phyloP scores from a whole-genome alignment of 768 basidiomycete genomes.

The Lepiota venenata region DNA sequence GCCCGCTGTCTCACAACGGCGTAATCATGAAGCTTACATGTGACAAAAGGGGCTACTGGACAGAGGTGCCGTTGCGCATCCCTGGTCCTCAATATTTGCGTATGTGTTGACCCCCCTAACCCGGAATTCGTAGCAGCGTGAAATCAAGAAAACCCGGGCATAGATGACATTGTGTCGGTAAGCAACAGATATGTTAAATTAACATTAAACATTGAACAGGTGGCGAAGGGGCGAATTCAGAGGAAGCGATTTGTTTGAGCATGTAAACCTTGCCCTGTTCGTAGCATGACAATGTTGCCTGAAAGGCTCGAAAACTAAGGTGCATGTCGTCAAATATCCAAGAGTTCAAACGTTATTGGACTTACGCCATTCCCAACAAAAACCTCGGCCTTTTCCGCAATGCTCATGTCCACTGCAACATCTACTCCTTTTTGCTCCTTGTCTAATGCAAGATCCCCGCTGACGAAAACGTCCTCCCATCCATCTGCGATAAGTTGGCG shows the following conservation, averaged over 20 bases:
- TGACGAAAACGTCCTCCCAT: conserved; percentile 43
- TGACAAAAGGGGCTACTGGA: too few species aligned
- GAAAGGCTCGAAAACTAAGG: conserved; percentile 45
- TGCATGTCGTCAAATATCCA: not conserved
- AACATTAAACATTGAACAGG: too few species aligned
- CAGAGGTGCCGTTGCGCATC: too few species aligned
- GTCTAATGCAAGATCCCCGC: conserved; percentile 37
- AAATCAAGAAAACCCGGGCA: too few species aligned
- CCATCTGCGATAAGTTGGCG: conserved; percentile 38
- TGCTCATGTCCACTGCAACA: conserved; percentile 58
- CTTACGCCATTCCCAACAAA: conserved; percentile 62
- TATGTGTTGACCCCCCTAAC: too few species aligned
- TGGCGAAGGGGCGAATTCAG: conserved; percentile 17
- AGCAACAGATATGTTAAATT: too few species aligned
- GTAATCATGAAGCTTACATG: too few species aligned
- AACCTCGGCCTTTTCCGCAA: conserved; percentile 54
- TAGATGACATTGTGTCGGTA: too few species aligned
- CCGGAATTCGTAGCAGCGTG: too few species aligned
- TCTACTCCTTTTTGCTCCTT: conserved; percentile 43
- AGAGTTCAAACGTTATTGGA: conserved; percentile 14
- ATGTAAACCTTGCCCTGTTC: conserved; percentile 41
- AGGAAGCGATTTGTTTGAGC: conserved; percentile 37
- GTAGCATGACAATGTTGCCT: conserved; percentile 46
- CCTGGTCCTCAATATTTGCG: too few species aligned
- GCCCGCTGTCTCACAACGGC: too few species aligned